Conservation (phyloP, 768 basidiomycete genomes). For the Boletus tomentosulus region DNA sequence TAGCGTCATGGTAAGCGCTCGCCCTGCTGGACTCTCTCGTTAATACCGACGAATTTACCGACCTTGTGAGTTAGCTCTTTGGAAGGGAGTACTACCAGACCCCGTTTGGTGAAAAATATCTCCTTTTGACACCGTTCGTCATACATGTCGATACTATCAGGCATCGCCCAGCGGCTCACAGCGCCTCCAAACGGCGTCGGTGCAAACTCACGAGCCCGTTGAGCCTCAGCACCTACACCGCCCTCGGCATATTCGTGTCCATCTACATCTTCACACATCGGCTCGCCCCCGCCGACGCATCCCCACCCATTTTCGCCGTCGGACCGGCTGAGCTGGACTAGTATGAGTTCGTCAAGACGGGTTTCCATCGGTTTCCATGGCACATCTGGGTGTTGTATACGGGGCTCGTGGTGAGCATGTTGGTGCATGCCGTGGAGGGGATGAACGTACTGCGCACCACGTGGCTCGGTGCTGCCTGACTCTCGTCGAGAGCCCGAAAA, state of each 20-base stretch:
- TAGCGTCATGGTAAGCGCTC: constrained; percentile 9
- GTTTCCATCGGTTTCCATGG: too few species aligned
- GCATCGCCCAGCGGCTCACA: constrained; percentile 55
- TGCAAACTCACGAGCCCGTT: constrained; percentile 41
- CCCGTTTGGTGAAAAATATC: constrained; percentile 48
- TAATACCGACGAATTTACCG: too few species aligned
- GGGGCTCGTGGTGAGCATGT: constrained; percentile 52
- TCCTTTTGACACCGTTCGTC: constrained; percentile 64
- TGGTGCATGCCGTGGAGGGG: constrained; percentile 65
- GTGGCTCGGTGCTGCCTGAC: constrained; percentile 28
- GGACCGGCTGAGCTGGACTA: constrained; percentile 62
- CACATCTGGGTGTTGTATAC: constrained; percentile 59
- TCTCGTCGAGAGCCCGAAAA: constrained; percentile 20
- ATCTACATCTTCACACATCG: constrained; percentile 72
- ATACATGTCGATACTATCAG: constrained; percentile 60
- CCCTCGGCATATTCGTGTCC: constrained; percentile 51
- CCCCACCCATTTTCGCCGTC: constrained; percentile 39
- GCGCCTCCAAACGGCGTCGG: constrained; percentile 28
- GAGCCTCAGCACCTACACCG: constrained; percentile 60
- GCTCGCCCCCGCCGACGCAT: constrained; percentile 41
- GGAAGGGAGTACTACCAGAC: constrained; percentile 85
- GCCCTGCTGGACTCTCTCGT: too few species aligned
- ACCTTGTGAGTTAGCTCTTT: constrained; percentile 48
- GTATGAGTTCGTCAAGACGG: too few species aligned
- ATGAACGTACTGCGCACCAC: constrained; percentile 47